Base-by-base conservation (phyloP, 2,329 filamentous ascomycete genomes). In the Alternaria gansuensis region DNA sequence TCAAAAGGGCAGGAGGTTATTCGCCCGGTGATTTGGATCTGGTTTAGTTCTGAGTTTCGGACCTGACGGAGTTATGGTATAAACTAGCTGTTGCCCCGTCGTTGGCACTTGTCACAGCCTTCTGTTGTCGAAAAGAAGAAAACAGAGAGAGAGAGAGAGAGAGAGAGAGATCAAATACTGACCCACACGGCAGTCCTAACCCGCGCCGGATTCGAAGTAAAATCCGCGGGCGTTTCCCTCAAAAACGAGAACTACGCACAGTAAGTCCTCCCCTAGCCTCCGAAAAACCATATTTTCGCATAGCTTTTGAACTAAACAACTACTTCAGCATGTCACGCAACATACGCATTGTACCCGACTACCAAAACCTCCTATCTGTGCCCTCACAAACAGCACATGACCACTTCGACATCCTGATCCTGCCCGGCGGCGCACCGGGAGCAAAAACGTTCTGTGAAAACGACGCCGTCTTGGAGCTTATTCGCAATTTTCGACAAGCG, bases 391-490 rank as follows among this genome's bases (percentile, higher is more conserved):
- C 59, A 34, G 64, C 66, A 17, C 64, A 68, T 31, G 53, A 65
- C 13, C 21, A 46, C 14, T 73, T 64, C 63, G 75, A 78, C 56
- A 70, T 78, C 14, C 62, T 79, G 3, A 71, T 79, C 52, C 64
- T 79, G 0, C 77, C 77, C 3, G 77, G 77, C 46, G 77, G 77
- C n/a, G 75, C 51, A 1, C 73, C 74, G 0, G 77, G 77, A 28
- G 75, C 77, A 3, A 74, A 75, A 40, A 75, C 76, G 0, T 78
- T 79, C 54, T 69, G 66, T 46, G 54, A 51, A 11, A 62, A 51
- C 17, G 40, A 62, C 3, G 24, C 60, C 0, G 76, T 76, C 0
- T 64, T 74, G 1, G 53, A 71, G 8, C 59, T 79, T 41, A 72
- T 79, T 31, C 49, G 54, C 34, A 51, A 60, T 0, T 79, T 78